Percentiles rank a stretch among this genome's conserved stretches.
Conservation (phyloP, 352 stramenopile genomes). For the Globisporangium emineosum region DNA sequence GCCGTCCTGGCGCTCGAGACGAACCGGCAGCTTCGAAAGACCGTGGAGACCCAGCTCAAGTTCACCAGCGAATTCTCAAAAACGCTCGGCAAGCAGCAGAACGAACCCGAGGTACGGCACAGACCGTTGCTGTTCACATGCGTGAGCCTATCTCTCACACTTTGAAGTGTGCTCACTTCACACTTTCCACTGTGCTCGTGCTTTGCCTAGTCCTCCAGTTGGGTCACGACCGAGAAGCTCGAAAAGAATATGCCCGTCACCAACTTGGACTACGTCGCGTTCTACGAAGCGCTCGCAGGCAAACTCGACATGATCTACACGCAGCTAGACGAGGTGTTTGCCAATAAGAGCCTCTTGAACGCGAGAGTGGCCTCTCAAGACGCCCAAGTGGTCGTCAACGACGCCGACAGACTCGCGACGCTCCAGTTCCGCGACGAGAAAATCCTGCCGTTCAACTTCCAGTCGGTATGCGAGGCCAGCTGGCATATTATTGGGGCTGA, state of each 20-base stretch:
- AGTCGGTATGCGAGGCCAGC: constrained; percentile 2
- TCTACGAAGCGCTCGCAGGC: constrained; percentile 1
- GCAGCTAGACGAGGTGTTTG: constrained; percentile 8
- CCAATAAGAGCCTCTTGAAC: neutral
- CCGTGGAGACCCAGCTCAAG: constrained; percentile 3
- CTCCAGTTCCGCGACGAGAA: constrained; percentile 14
- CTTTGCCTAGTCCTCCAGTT: neutral
- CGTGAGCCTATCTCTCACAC: no score
- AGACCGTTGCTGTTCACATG: no score
- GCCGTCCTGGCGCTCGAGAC: constrained; percentile 1
- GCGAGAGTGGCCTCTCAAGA: neutral
- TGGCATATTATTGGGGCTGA: constrained; percentile 2
- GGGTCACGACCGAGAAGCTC: constrained; percentile 4
- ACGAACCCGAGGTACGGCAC: constrained; percentile 1
- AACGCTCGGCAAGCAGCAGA: neutral
- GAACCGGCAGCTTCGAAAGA: constrained; percentile 12
- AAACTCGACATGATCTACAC: constrained; percentile 15
- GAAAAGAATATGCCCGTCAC: constrained; percentile 3
- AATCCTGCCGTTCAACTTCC: constrained; percentile 14
- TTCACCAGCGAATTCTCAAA: neutral
- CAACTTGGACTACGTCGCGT: neutral
- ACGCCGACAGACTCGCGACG: neutral
- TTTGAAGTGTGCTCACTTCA: no score
- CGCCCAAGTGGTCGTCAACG: constrained; percentile 7
- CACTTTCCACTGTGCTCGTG: no score